Evolutionary conservation across 495 filamentous ascomycete genomes (phyloP).

Genomic region (Clohesyomyces aquaticus): DNA sequence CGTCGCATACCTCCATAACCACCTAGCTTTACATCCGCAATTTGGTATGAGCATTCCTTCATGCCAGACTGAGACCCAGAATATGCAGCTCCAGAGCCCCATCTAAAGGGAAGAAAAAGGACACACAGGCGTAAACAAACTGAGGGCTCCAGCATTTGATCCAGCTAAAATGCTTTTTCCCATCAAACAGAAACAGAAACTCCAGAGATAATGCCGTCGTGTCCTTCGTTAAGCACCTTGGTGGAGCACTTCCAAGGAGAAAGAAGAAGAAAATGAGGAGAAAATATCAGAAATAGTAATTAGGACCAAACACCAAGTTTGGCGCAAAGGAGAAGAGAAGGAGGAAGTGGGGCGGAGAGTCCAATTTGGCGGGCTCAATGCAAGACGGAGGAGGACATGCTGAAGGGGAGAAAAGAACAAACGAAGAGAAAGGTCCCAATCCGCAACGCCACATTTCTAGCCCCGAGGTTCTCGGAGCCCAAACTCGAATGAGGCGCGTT

Average conservation of each 20-base stretch:
- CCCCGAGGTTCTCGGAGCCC: not conserved
- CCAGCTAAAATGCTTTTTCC: slow-evolving; percentile 23
- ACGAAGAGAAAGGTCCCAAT: slow-evolving; percentile 1
- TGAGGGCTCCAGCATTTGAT: no score
- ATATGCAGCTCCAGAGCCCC: not conserved
- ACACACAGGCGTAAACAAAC: no score
- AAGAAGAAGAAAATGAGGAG: slow-evolving; percentile 6
- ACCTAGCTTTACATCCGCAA: not conserved
- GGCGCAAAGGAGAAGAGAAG: no score
- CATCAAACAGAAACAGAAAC: slow-evolving; percentile 2
- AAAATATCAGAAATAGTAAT: slow-evolving; percentile 2
- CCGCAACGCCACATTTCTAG: not conserved
- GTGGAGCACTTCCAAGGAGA: slow-evolving; percentile 19
- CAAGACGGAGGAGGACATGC: not conserved
- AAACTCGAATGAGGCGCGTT: not conserved
- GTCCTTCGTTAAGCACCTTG: slow-evolving; percentile 5
- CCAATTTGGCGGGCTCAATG: not conserved
- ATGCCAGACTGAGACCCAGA: not conserved
- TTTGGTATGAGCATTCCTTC: not conserved
- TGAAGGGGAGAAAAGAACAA: not conserved
- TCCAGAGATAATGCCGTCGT: slow-evolving; percentile 24
- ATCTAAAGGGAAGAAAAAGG: not conserved
- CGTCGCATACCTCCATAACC: not conserved
- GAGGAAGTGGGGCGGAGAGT: not conserved
- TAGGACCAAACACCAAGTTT: no score